phyloP scores from a whole-genome alignment of 2,329 filamentous ascomycete genomes.

The Verticillium isaacii region DNA sequence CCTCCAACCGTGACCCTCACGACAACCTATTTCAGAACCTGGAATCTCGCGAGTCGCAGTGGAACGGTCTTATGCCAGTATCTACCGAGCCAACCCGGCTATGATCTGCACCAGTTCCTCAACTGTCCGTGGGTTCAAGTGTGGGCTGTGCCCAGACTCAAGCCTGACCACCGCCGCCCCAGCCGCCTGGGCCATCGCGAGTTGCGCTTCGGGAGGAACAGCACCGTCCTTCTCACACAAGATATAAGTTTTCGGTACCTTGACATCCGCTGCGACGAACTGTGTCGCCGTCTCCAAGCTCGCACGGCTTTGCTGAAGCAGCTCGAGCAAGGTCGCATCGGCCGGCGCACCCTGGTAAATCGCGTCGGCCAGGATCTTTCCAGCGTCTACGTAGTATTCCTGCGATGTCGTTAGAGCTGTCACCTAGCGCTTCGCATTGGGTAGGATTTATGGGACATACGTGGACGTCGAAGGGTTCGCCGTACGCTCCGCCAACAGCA shows the following conservation, averaged over 20 bases:
- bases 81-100: not conserved
- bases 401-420: not conserved
- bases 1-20: too few relatives aligned
- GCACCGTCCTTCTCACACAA: conserved; percentile 17
- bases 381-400: not conserved
- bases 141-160: not conserved
- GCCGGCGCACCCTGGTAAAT: not conserved
- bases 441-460: not conserved
- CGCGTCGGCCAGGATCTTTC: not conserved
- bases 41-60: too few relatives aligned
- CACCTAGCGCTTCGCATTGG: not conserved
- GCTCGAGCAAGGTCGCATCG: not conserved
- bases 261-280: conserved; percentile 17
- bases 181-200: conserved; percentile 13
- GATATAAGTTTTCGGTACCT: conserved; percentile 19
- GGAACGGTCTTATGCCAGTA: not conserved
- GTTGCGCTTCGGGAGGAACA: conserved; percentile 15
- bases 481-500: not conserved
- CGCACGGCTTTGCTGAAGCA: conserved; percentile 12
- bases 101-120: not conserved
- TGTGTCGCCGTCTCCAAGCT: conserved; percentile 11
- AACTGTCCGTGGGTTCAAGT: not conserved
- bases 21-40: too few relatives aligned
- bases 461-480: not conserved
- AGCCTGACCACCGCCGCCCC: not conserved